These are phyloP conservation scores for Candida sp. DNA, from an alignment of 1,139 yeast genomes.

Conservation along the genomic window DNA sequence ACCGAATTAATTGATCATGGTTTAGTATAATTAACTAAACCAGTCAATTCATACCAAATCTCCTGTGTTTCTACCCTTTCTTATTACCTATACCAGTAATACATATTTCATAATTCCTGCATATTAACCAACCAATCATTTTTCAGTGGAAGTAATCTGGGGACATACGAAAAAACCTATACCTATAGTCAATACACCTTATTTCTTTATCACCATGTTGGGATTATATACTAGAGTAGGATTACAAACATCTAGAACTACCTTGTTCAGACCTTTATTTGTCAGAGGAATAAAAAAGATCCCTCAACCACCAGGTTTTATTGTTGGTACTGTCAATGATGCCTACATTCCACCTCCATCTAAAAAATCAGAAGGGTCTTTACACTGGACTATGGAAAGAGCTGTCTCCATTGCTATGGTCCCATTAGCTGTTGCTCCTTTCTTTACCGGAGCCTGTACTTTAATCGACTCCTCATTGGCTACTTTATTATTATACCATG, in stretches of 20 bases:
- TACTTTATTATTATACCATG: slow-evolving; percentile 63
- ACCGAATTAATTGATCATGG: too few species aligned
- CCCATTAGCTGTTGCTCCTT: slow-evolving; percentile 75
- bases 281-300: slow-evolving; percentile 33
- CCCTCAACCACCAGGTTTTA: slow-evolving; percentile 66
- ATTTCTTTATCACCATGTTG: slow-evolving; percentile 16
- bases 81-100: too few species aligned
- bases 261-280: slow-evolving; percentile 15
- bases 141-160: slow-evolving; percentile 1
- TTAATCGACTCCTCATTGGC: slow-evolving; percentile 68
- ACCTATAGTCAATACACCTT: not conserved
- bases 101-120: not conserved
- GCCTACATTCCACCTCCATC: slow-evolving; percentile 65
- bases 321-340: slow-evolving; percentile 78
- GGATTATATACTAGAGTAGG: slow-evolving; percentile 25
- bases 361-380: slow-evolving; percentile 70
- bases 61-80: too few species aligned
- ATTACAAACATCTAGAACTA: slow-evolving; percentile 16
- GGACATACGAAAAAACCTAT: not conserved
- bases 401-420: slow-evolving; percentile 61
- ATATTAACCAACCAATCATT: slow-evolving; percentile 3
- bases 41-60: too few species aligned
- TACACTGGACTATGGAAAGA: slow-evolving; percentile 88
- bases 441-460: slow-evolving; percentile 68
- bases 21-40: too few species aligned